Evolutionary conservation across 2,329 filamentous ascomycete species (phyloP).

Genomic region (Beauveria scarabaeidicola): DNA sequence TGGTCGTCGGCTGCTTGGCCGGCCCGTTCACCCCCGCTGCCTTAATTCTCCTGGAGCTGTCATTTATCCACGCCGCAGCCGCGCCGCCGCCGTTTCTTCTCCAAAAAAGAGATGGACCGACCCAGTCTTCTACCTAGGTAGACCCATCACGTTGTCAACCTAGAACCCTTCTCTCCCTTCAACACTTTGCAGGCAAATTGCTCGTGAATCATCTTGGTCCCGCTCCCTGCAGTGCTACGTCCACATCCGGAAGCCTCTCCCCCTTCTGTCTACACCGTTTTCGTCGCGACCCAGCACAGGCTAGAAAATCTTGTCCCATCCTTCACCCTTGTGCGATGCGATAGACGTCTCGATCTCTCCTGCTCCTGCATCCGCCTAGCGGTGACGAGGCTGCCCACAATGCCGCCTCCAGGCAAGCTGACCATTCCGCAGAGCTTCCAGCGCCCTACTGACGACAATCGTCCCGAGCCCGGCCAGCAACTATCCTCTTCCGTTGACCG

Average conservation of each 20-base stretch:
- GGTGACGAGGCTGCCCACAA: constrained; percentile 7
- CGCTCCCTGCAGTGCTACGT: neutral
- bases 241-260: neutral
- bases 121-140: constrained; percentile 6
- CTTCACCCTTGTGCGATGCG: neutral
- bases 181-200: neutral
- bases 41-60: constrained; percentile 10
- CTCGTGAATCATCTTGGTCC: neutral
- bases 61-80: constrained; percentile 9
- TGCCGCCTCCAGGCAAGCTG: constrained; percentile 6
- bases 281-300: neutral
- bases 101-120: constrained; percentile 5
- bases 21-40: constrained; percentile 8
- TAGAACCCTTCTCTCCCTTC: neutral
- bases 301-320: neutral
- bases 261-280: neutral
- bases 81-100: constrained; percentile 3
- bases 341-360: neutral
- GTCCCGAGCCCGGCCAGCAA: neutral
- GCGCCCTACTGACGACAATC: neutral
- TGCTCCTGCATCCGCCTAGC: neutral
- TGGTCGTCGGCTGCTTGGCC: constrained; percentile 7
- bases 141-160: constrained; percentile 6
- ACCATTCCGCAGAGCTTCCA: constrained; percentile 8
- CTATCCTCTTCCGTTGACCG: constrained; percentile 5